Conservation (phyloP, 176 grass and related monocot species). For the Eleusine indica region DNA sequence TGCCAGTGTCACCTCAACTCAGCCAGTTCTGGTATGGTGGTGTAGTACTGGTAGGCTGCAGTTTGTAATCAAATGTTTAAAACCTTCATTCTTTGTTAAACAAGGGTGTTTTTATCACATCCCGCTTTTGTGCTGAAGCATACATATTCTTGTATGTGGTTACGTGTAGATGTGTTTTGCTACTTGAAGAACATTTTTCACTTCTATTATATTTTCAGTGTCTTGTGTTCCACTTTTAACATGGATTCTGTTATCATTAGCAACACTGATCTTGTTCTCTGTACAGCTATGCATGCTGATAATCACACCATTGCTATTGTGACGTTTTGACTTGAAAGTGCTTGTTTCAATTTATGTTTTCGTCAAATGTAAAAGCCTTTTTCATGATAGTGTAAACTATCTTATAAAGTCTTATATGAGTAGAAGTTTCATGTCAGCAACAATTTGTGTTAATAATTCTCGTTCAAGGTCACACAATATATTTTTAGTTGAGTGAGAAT, state of each 20-base stretch:
- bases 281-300: neutral
- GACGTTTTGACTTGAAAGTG: neutral
- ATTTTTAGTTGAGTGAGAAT: neutral
- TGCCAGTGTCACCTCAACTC: neutral
- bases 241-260: neutral
- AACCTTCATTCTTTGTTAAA: neutral
- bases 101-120: neutral
- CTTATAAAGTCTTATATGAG: neutral
- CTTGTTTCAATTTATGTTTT: neutral
- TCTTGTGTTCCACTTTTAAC: neutral
- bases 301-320: neutral
- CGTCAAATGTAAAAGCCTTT: neutral
- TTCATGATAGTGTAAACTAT: neutral
- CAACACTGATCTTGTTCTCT: neutral
- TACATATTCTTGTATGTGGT: neutral
- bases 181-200: neutral
- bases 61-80: neutral
- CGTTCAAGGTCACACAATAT: neutral
- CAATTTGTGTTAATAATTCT: slow-evolving; percentile 3
- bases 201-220: neutral
- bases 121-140: neutral
- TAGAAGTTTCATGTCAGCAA: slow-evolving; percentile 3
- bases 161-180: neutral
- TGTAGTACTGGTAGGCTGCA: neutral
- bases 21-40: slow-evolving; percentile 13